phyloP scores from a whole-genome alignment of 164 flowering plant species.

The Buxus sempervirens region DNA sequence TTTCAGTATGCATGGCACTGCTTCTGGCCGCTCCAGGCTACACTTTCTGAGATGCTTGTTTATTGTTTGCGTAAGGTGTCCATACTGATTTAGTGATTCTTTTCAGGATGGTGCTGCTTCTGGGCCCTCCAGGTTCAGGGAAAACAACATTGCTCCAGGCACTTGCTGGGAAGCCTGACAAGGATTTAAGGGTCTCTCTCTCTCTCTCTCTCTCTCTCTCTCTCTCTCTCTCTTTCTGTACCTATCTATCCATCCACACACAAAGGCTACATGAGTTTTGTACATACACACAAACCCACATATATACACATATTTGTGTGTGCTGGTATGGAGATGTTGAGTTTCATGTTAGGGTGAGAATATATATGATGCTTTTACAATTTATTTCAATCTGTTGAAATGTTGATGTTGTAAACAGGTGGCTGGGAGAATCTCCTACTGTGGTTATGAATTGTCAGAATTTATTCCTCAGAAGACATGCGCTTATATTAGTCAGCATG shows the following conservation, averaged over 20 bases:
- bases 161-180: slow-evolving; percentile 44
- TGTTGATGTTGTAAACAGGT: slow-evolving; percentile 26
- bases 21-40: slow-evolving; percentile 25
- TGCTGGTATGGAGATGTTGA: not conserved
- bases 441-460: slow-evolving; percentile 45
- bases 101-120: slow-evolving; percentile 33
- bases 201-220: slow-evolving; percentile 2
- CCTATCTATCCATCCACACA: too few relatives aligned
- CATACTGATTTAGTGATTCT: not conserved
- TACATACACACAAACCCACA: too few relatives aligned
- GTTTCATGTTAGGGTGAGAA: not conserved
- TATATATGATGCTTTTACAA: not conserved
- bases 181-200: slow-evolving; percentile 28
- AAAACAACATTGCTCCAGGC: slow-evolving; percentile 48
- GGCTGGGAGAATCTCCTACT: slow-evolving; percentile 45
- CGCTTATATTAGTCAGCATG: slow-evolving; percentile 56
- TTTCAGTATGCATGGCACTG: slow-evolving; percentile 29
- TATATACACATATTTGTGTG: not conserved
- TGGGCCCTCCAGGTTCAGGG: slow-evolving; percentile 56
- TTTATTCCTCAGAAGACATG: slow-evolving; percentile 55
- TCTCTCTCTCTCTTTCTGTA: too few relatives aligned
- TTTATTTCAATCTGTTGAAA: not conserved
- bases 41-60: slow-evolving; percentile 22
- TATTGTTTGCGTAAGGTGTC: not conserved
- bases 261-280: too few relatives aligned